Percentiles rank a stretch among this genome's conserved stretches.
Conservation (phyloP, 208 protist species). For the Trypanosoma brucei region DNA sequence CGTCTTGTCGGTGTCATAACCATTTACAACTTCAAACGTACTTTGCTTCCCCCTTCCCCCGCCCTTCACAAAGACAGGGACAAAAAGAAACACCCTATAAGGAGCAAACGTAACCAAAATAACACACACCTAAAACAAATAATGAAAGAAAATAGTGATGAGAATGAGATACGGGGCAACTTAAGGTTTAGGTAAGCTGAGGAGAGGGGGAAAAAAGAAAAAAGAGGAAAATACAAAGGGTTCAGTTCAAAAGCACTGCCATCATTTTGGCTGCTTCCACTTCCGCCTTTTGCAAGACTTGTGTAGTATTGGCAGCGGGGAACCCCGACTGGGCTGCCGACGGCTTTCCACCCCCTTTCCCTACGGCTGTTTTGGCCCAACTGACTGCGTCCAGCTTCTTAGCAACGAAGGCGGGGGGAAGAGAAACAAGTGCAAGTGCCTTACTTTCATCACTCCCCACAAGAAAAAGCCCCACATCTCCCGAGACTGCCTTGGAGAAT, state of each 20-base stretch:
- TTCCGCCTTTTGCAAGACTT: constrained; percentile 47
- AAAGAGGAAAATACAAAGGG: too few relatives aligned
- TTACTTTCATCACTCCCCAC: constrained; percentile 62
- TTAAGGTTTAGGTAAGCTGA: too few relatives aligned
- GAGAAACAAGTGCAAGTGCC: constrained; percentile 63
- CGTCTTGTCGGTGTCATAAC: too few relatives aligned
- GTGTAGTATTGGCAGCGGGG: constrained; percentile 33
- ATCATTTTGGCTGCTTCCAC: constrained; percentile 72
- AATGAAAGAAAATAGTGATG: too few relatives aligned
- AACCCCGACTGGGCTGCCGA: constrained; percentile 85
- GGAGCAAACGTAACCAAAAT: too few relatives aligned
- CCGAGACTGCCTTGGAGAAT: constrained; percentile 47
- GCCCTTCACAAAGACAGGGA: too few relatives aligned
- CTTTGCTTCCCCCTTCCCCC: too few relatives aligned
- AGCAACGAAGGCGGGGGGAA: constrained; percentile 59
- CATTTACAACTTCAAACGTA: too few relatives aligned
- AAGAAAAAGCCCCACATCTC: constrained; percentile 72
- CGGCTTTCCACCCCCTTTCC: constrained; percentile 90
- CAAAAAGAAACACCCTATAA: too few relatives aligned
- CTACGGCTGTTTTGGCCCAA: constrained; percentile 79
- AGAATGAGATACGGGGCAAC: too few relatives aligned
- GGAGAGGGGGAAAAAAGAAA: too few relatives aligned
- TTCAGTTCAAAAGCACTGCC: constrained; percentile 7
- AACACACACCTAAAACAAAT: too few relatives aligned
- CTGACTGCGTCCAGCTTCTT: constrained; percentile 81